Evolutionary conservation across 148 eudicot genomes (phyloP).

Genomic region (Spergularia marina): DNA sequence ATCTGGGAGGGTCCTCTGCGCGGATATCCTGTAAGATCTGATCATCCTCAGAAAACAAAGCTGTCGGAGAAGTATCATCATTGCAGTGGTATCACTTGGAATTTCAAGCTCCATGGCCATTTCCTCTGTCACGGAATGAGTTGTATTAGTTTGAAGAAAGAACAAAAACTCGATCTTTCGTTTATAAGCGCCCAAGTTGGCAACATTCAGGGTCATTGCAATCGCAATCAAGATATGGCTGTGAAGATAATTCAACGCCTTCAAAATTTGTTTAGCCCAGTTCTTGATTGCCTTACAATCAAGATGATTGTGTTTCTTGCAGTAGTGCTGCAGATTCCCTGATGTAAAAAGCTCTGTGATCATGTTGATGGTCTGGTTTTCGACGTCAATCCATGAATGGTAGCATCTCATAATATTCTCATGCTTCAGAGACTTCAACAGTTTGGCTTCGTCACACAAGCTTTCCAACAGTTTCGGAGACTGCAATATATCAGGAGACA

Average conservation of each 20-base stretch:
- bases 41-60: too few species aligned
- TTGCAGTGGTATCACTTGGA: background rate
- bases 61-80: background rate
- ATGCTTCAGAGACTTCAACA: constrained; percentile 32
- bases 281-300: constrained; percentile 34
- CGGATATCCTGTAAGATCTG: too few species aligned
- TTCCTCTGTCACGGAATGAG: constrained; percentile 4
- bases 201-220: constrained; percentile 9
- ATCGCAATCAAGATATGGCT: constrained; percentile 21
- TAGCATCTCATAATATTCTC: constrained; percentile 30
- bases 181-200: background rate
- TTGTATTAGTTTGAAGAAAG: constrained; percentile 11
- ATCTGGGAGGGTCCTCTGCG: too few species aligned
- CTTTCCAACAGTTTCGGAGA: constrained; percentile 10
- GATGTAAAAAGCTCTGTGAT: constrained; percentile 28
- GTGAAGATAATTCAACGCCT: constrained; percentile 35
- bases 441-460: constrained; percentile 23
- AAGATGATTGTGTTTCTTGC: constrained; percentile 23
- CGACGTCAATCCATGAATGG: constrained; percentile 25
- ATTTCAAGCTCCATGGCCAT: constrained; percentile 21
- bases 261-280: constrained; percentile 36
- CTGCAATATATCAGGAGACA: constrained; percentile 18
- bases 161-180: constrained; percentile 4
- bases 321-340: constrained; percentile 19
- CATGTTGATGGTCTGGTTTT: constrained; percentile 26